phyloP scores from a whole-genome alignment of 176 grass and related monocot genomes.

The maize (Zea mays) region Zm-B73-REFERENCE-NAM-5.0 NC_050097.1:225844001-225844500 shows the following conservation, averaged over 20 bases:
- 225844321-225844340: background rate
- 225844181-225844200: background rate
- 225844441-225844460: slow-evolving; percentile 25
- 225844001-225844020: slow-evolving; percentile 86
- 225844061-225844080: slow-evolving; percentile 41
- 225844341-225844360: background rate
- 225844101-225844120: background rate
- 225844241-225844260: slow-evolving; percentile 25
- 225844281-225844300: too few relatives aligned
- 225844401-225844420: background rate
- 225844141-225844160: background rate
- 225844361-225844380: background rate
- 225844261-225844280: background rate
- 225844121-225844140: background rate
- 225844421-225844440: slow-evolving; percentile 37
- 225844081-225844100: too few relatives aligned
- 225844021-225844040: slow-evolving; percentile 95
- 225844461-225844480: background rate
- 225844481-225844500: background rate
- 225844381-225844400: background rate
- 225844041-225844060: slow-evolving; percentile 81
- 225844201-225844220: slow-evolving; percentile 40
- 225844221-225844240: background rate
- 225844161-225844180: background rate
- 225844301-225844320: background rate